These are phyloP conservation scores for Boletus coccyginus DNA, from an alignment of 768 basidiomycete genomes.

Conservation along the genomic window DNA sequence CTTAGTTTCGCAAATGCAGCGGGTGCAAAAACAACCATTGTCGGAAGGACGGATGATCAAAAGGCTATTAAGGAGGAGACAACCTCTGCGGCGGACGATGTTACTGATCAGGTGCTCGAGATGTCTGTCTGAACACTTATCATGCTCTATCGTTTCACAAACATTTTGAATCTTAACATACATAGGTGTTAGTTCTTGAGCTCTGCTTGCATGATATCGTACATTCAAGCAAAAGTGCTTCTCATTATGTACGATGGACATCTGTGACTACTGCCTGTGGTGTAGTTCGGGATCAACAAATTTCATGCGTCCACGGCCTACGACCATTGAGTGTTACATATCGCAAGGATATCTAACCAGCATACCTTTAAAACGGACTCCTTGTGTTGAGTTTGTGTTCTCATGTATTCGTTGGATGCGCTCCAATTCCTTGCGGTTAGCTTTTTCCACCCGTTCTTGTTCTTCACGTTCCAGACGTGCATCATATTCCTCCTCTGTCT, in stretches of 20 bases:
- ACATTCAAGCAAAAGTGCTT: not conserved
- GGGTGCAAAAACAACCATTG: conserved; percentile 29
- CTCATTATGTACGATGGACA: not conserved
- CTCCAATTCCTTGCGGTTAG: conserved; percentile 48
- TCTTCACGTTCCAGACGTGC: conserved; percentile 66
- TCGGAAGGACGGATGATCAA: conserved; percentile 17
- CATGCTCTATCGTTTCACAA: conserved; percentile 14
- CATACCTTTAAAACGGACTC: conserved; percentile 66
- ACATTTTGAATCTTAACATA: conserved; percentile 1
- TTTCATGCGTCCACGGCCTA: conserved; percentile 68
- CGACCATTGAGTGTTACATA: not conserved
- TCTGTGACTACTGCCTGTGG: conserved; percentile 21
- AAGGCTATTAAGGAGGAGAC: conserved; percentile 7
- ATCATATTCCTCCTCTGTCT: conserved; percentile 76
- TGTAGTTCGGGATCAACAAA: conserved; percentile 57
- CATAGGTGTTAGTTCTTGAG: not conserved
- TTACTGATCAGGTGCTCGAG: conserved; percentile 18
- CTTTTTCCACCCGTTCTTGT: conserved; percentile 50
- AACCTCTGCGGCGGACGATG: conserved; percentile 1
- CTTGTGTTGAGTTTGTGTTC: conserved; percentile 34
- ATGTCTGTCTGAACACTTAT: conserved; percentile 15
- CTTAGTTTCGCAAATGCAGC: conserved; percentile 85
- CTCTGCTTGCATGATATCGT: conserved; percentile 2
- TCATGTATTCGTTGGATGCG: conserved; percentile 41
- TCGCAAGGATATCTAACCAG: not conserved